phyloP scores from a whole-genome alignment of 352 stramenopile genomes.

The Phytophthora boehmeriae region DNA sequence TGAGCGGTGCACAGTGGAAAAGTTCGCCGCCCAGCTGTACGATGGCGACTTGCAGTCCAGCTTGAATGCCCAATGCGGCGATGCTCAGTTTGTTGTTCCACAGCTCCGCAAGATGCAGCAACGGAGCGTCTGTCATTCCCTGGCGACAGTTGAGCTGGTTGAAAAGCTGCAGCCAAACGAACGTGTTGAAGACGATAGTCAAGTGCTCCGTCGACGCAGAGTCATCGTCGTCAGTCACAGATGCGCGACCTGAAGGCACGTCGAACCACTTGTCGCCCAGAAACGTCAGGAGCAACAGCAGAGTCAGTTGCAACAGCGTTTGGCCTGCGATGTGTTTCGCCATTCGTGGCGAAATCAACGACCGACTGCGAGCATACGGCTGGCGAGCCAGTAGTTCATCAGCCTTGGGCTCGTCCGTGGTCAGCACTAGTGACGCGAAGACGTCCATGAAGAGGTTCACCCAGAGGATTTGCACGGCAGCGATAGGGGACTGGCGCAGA shows the following conservation, averaged over 20 bases:
- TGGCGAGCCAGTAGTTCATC: constrained; percentile 79
- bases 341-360: constrained; percentile 92
- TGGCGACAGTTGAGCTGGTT: constrained; percentile 53
- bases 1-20: constrained; percentile 53
- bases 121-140: constrained; percentile 81
- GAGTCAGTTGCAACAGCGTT: constrained; percentile 86
- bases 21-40: constrained; percentile 90
- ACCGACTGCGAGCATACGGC: constrained; percentile 84
- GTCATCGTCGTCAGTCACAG: constrained; percentile 49
- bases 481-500: constrained; percentile 74
- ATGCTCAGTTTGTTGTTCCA: constrained; percentile 92
- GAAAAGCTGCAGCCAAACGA: constrained; percentile 95
- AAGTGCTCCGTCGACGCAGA: constrained; percentile 83
- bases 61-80: constrained; percentile 83
- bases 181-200: constrained; percentile 96
- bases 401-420: constrained; percentile 90
- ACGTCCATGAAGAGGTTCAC: constrained; percentile 98
- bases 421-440: constrained; percentile 93
- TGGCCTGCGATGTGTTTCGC: constrained; percentile 93
- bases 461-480: constrained; percentile 95
- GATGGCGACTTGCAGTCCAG: constrained; percentile 92
- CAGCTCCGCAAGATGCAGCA: constrained; percentile 93
- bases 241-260: constrained; percentile 33
- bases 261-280: constrained; percentile 46
- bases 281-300: constrained; percentile 89